A percentile compares a stretch with the other conserved stretches of the same genome.
Conservation (phyloP, 352 stramenopile genomes). For the Blastocystis hominis region DNA sequence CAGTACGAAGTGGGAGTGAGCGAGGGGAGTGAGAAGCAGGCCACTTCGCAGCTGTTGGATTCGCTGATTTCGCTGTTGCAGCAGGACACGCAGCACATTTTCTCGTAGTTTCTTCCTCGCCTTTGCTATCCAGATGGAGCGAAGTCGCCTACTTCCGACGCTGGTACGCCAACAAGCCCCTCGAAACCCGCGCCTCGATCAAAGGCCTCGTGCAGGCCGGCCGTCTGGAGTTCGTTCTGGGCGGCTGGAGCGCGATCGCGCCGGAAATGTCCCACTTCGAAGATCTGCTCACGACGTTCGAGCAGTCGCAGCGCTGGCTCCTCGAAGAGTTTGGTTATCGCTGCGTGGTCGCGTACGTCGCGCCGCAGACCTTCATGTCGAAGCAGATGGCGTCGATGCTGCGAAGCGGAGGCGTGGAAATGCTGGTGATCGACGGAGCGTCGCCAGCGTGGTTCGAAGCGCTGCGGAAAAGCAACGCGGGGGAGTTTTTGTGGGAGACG, state of each 20-base stretch:
- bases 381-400: background rate
- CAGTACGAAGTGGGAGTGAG: background rate
- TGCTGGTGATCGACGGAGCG: conserved; percentile 26
- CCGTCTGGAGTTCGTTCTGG: background rate
- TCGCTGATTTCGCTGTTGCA: background rate
- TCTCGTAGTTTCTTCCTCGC: background rate
- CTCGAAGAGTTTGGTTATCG: background rate
- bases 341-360: background rate
- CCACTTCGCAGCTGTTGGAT: background rate
- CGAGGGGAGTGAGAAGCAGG: background rate
- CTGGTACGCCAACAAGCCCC: background rate
- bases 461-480: background rate
- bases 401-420: background rate
- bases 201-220: background rate
- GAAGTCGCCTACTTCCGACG: background rate
- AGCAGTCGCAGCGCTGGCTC: background rate
- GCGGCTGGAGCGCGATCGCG: background rate
- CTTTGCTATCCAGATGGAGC: background rate
- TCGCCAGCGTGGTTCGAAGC: background rate
- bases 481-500: conserved; percentile 36
- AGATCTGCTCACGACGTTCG: background rate
- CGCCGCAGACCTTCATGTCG: background rate
- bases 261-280: background rate
- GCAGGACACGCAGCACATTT: background rate
- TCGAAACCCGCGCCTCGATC: background rate